These are phyloP conservation scores for Paecilomyces sp. DNA, from an alignment of 2,329 filamentous ascomycete species.

Conservation along the genomic window DNA sequence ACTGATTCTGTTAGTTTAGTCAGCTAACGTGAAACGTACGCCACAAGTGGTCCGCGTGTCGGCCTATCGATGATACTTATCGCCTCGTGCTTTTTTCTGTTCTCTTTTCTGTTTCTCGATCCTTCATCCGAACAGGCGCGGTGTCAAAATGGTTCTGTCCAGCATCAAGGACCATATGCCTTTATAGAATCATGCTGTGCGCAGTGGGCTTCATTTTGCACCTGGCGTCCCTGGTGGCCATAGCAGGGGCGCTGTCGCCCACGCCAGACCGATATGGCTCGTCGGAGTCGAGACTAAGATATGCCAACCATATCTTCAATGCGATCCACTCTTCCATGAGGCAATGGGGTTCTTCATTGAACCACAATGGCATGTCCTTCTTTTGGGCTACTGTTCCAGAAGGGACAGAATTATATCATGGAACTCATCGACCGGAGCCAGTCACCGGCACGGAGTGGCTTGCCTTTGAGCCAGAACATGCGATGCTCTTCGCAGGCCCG, in stretches of 20 bases:
- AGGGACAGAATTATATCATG: constrained; percentile 63
- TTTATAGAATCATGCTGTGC: not conserved
- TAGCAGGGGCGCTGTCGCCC: not conserved
- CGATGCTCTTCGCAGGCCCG: constrained; percentile 53
- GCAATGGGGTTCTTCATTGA: constrained; percentile 65
- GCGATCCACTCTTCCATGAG: constrained; percentile 63
- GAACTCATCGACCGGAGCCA: constrained; percentile 39
- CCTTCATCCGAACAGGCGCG: not conserved
- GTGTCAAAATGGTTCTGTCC: not conserved
- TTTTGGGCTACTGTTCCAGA: constrained; percentile 59
- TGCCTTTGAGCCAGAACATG: constrained; percentile 71
- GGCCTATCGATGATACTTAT: not conserved
- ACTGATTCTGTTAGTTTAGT: not conserved
- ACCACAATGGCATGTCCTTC: constrained; percentile 70
- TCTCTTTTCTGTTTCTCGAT: not conserved
- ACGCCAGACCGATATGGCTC: not conserved
- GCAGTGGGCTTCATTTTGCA: not conserved
- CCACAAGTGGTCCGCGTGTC: not conserved
- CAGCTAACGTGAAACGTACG: not conserved
- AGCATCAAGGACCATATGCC: not conserved
- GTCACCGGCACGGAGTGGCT: constrained; percentile 60
- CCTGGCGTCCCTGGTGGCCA: not conserved
- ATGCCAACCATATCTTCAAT: constrained; percentile 65
- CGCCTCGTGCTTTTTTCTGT: not conserved
- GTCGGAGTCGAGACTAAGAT: constrained; percentile 16